A percentile compares a stretch with the other conserved stretches of the same genome.
Conservation (phyloP, 1,284 basidiomycete species). For the Cutaneotrichosporon curvatum region DNA sequence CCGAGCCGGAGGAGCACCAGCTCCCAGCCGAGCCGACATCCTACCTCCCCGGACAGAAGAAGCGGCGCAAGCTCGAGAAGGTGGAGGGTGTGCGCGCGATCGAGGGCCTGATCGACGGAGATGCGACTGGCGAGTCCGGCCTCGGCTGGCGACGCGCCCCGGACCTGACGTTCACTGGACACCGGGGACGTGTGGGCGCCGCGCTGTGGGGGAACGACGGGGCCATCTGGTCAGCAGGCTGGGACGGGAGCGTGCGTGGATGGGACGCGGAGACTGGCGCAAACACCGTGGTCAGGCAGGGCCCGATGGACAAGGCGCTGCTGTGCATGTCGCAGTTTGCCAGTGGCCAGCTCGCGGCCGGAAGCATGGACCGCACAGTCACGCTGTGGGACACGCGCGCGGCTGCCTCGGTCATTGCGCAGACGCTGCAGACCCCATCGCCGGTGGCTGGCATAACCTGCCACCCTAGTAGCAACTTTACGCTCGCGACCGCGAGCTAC, state of each 20-base stretch:
- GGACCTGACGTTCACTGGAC: slow-evolving; percentile 37
- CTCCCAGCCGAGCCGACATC: slow-evolving; percentile 39
- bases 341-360: slow-evolving; percentile 47
- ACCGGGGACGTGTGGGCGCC: slow-evolving; percentile 42
- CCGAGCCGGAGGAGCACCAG: slow-evolving; percentile 40
- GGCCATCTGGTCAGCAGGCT: slow-evolving; percentile 43
- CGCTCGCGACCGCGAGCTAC: slow-evolving; percentile 72
- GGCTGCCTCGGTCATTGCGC: slow-evolving; percentile 46
- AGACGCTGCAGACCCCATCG: slow-evolving; percentile 55
- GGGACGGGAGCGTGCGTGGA: slow-evolving; percentile 49
- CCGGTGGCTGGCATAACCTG: slow-evolving; percentile 65
- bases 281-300: slow-evolving; percentile 44
- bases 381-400: slow-evolving; percentile 50
- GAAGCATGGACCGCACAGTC: slow-evolving; percentile 50
- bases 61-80: slow-evolving; percentile 52
- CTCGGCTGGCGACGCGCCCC: slow-evolving; percentile 41
- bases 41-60: slow-evolving; percentile 50
- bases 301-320: slow-evolving; percentile 46
- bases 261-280: slow-evolving; percentile 48
- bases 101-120: slow-evolving; percentile 44
- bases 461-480: slow-evolving; percentile 56
- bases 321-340: slow-evolving; percentile 48
- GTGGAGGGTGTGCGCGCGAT: slow-evolving; percentile 44
- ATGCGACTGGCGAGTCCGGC: slow-evolving; percentile 30
- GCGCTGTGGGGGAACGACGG: slow-evolving; percentile 39